Conservation (phyloP, 2,329 filamentous ascomycete species). For the Fusarium buharicum region DNA sequence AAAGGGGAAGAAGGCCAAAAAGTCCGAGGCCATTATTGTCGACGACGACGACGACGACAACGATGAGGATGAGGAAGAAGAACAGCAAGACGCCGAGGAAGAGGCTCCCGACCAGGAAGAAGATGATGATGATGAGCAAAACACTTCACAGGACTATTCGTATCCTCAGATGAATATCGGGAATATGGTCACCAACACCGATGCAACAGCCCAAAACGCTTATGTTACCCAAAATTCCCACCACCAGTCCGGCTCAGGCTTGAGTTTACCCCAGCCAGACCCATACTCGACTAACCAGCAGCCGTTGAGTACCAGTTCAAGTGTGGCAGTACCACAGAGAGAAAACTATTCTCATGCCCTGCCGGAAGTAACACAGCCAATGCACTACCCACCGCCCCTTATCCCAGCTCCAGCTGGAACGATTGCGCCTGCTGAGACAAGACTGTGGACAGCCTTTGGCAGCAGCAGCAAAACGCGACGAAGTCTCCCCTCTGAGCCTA, state of each 20-base stretch:
- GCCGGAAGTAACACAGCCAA: slow-evolving; percentile 25
- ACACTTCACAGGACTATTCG: slow-evolving; percentile 37
- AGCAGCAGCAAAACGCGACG: slow-evolving; percentile 15
- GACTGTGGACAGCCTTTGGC: slow-evolving; percentile 20
- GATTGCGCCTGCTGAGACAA: slow-evolving; percentile 25
- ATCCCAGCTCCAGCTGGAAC: slow-evolving; percentile 24
- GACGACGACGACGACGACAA: slow-evolving; percentile 26
- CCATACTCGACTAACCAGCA: slow-evolving; percentile 30
- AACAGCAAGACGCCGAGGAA: slow-evolving; percentile 22
- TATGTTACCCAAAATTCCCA: slow-evolving; percentile 39
- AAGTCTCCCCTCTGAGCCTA: slow-evolving; percentile 35
- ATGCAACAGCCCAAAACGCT: slow-evolving; percentile 35
- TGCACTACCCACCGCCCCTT: slow-evolving; percentile 15
- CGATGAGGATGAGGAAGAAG: slow-evolving; percentile 26
- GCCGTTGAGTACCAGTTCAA: slow-evolving; percentile 4
- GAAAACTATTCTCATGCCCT: slow-evolving; percentile 22
- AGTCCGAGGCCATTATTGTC: slow-evolving; percentile 24
- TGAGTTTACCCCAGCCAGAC: slow-evolving; percentile 44
- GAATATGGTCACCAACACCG: slow-evolving; percentile 43
- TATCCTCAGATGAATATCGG: slow-evolving; percentile 47
- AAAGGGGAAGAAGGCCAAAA: slow-evolving; percentile 34
- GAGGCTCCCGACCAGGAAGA: slow-evolving; percentile 23
- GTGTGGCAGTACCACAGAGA: slow-evolving; percentile 32
- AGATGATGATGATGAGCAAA: slow-evolving; percentile 23
- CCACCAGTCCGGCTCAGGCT: slow-evolving; percentile 45